Conservation (phyloP, 257 asterid species). For the Prunella vulgaris region DNA sequence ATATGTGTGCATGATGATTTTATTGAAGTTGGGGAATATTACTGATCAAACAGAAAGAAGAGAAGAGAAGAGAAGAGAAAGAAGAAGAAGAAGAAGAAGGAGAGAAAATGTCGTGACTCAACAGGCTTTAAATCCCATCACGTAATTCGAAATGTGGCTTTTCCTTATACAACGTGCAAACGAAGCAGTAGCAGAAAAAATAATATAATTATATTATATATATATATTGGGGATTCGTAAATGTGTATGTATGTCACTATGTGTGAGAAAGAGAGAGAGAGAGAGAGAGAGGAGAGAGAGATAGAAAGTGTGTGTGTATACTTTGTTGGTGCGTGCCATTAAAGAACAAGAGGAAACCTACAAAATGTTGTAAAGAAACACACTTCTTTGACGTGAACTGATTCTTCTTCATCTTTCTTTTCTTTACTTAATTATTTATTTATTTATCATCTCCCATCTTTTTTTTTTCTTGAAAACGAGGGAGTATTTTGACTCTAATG, state of each 20-base stretch:
- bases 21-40: slow-evolving; percentile 39
- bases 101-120: slow-evolving; percentile 25
- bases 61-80: background rate
- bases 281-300: background rate
- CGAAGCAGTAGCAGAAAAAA: background rate
- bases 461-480: background rate
- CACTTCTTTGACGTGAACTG: slow-evolving; percentile 65
- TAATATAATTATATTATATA: no score
- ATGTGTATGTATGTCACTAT: background rate
- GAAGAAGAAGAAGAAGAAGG: background rate
- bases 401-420: slow-evolving; percentile 36
- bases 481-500: background rate
- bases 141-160: slow-evolving; percentile 64
- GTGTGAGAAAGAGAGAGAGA: background rate
- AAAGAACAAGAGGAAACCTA: slow-evolving; percentile 59
- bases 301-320: no score
- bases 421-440: background rate
- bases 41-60: background rate
- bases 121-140: slow-evolving; percentile 80
- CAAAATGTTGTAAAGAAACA: slow-evolving; percentile 39
- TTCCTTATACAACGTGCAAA: slow-evolving; percentile 31
- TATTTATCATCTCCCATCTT: background rate
- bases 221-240: background rate
- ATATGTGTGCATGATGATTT: slow-evolving; percentile 29
- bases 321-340: no score